Percentiles rank a stretch among this genome's conserved stretches.
phyloP scores from a whole-genome alignment of 164 flowering plant genomes.

The Nymphaea colorata region DNA sequence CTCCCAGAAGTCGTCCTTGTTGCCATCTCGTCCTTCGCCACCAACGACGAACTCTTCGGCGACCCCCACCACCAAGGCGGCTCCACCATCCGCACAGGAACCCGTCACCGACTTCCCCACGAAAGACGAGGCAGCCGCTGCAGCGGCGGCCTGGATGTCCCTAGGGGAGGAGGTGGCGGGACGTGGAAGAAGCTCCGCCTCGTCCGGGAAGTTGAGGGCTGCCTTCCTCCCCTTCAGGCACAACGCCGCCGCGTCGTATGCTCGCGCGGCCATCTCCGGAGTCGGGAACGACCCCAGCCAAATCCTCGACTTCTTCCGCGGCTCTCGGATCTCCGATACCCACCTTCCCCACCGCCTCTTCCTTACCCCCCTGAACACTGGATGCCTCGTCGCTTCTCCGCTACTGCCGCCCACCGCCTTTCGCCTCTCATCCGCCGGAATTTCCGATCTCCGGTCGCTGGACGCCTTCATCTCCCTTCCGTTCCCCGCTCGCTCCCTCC shows the following conservation, averaged over 20 bases:
- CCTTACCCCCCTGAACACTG: background rate
- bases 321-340: slow-evolving; percentile 1
- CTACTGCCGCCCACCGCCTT: background rate
- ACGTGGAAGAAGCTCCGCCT: slow-evolving; percentile 35
- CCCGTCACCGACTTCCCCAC: slow-evolving; percentile 3
- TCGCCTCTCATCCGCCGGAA: background rate
- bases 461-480: no score
- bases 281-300: slow-evolving; percentile 1
- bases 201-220: slow-evolving; percentile 10
- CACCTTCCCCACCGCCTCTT: background rate
- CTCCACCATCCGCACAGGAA: background rate
- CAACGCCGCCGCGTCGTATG: background rate
- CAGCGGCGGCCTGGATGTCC: slow-evolving; percentile 67
- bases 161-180: slow-evolving; percentile 39
- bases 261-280: background rate
- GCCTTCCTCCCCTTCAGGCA: background rate
- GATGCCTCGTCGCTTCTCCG: background rate
- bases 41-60: slow-evolving; percentile 2
- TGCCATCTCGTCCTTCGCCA: background rate
- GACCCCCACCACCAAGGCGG: background rate
- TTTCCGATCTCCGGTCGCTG: no score
- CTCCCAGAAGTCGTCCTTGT: slow-evolving; percentile 45
- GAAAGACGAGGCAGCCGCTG: slow-evolving; percentile 30
- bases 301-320: background rate
- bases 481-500: no score